Evolutionary conservation across 2,329 filamentous ascomycete species (phyloP), one percentile per base, ranked within the genome.

Genomic region (Lecanoromycetidae sp.): DNA sequence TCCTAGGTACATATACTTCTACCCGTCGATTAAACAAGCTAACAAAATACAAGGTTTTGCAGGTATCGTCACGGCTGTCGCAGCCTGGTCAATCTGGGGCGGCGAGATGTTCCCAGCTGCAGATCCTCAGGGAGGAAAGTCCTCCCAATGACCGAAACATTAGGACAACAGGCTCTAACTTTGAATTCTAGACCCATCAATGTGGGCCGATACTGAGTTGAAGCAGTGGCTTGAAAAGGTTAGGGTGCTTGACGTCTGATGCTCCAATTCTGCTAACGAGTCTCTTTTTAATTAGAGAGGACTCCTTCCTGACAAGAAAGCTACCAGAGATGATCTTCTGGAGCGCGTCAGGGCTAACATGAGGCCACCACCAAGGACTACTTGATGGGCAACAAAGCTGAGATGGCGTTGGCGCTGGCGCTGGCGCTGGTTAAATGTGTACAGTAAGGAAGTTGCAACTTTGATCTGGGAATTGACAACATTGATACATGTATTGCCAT

Each of bases 11-110:
- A 26, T 7, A 22, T 20, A n/a, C n/a, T n/a, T n/a, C 8, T 26
- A 6, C n/a, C 42, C 33, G 8, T 15, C 25, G 20, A 10, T 47
- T 32, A 7, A 30, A 13, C 32, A 10, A 13, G n/a, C 53, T 63
- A 52, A 64, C 54, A 53, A 27, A n/a, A 40, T 58, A 57, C 46
- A 67, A 80, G 85, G 80, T 15, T 95, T 95, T 61, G 80, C 83
- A 4, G 85, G 84, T 8, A 74, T 93, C 44, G 76, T 95, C 12
- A 84, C 84, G 5, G 86, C 84, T 2, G 87, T 83, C 2, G 83
- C 87, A 13, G 79, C 77, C 34, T 94, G 84, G 82, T 76, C 77
- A 15, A 90, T 95, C 57, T 93, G 84, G 80, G 87, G 87, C 48
- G 74, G 77, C 44, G 86, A 90, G 53, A 75, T 95, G 58, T 94